phyloP scores from a whole-genome alignment of 768 basidiomycete genomes.

The Rhodotorula paludigena region DNA sequence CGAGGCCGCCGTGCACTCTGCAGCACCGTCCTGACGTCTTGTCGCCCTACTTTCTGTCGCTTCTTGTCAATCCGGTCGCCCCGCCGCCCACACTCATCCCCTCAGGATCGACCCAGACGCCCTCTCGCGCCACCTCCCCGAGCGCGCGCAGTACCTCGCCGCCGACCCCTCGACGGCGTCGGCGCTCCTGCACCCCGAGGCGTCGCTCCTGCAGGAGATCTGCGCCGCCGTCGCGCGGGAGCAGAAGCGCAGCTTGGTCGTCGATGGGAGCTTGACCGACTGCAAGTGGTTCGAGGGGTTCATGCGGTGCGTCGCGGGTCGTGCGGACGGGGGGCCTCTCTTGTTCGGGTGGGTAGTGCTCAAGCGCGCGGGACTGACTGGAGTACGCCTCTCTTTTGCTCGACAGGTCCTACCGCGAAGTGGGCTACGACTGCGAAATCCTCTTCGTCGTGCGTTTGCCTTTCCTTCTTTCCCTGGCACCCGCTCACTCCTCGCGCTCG shows the following conservation, averaged over 20 bases:
- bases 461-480: no score
- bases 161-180: conserved; percentile 28
- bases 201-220: conserved; percentile 43
- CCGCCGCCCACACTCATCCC: background rate
- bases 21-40: no score
- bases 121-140: conserved; percentile 42
- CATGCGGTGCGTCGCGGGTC: conserved; percentile 29
- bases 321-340: no score
- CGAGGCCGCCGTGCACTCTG: no score
- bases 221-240: conserved; percentile 38
- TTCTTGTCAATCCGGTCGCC: background rate
- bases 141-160: conserved; percentile 42
- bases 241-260: conserved; percentile 37
- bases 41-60: background rate
- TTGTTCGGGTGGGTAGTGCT: no score
- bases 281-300: conserved; percentile 41
- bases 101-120: conserved; percentile 45
- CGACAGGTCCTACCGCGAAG: background rate
- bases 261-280: conserved; percentile 43
- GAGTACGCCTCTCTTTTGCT: background rate
- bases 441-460: conserved; percentile 40
- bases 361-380: no score
- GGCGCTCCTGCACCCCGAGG: conserved; percentile 43
- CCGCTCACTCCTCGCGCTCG: background rate
- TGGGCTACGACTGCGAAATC: conserved; percentile 42